phyloP scores from a whole-genome alignment of 2,329 filamentous ascomycete species.

The Diaporthe ilicicola region DNA sequence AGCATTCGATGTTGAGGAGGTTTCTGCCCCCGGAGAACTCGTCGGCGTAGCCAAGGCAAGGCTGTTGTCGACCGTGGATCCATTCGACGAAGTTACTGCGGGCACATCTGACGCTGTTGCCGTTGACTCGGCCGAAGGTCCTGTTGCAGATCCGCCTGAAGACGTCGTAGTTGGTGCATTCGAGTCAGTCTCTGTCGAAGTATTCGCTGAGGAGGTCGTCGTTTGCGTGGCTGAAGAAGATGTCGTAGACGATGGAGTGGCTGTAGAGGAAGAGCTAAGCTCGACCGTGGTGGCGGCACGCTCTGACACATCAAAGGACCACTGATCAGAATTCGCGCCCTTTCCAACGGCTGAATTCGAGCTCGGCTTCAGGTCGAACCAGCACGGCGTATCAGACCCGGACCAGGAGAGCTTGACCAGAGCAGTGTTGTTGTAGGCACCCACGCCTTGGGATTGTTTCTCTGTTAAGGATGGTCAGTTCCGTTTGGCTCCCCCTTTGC shows the following conservation, averaged over 20 bases:
- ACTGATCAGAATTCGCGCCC: constrained; percentile 17
- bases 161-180: neutral
- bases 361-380: constrained; percentile 26
- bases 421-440: constrained; percentile 19
- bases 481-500: neutral
- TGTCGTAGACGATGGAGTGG: neutral
- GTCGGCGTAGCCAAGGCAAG: neutral
- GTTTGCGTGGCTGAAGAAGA: neutral
- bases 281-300: constrained; percentile 13
- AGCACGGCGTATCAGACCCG: constrained; percentile 24
- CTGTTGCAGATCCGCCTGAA: neutral
- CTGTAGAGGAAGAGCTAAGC: neutral
- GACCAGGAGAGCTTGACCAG: constrained; percentile 12
- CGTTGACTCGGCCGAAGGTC: neutral
- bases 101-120: neutral
- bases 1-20: neutral
- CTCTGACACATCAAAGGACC: constrained; percentile 17
- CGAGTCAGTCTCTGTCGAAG: neutral
- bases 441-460: constrained; percentile 10
- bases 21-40: neutral
- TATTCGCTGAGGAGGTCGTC: neutral
- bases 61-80: neutral
- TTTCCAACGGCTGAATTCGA: neutral
- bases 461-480: neutral
- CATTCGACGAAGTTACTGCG: neutral